A percentile compares a stretch with the other conserved stretches of the same genome.
Evolutionary conservation across 805 yeast species (phyloP).

Genomic region (Priceomyces fermenticarens): DNA sequence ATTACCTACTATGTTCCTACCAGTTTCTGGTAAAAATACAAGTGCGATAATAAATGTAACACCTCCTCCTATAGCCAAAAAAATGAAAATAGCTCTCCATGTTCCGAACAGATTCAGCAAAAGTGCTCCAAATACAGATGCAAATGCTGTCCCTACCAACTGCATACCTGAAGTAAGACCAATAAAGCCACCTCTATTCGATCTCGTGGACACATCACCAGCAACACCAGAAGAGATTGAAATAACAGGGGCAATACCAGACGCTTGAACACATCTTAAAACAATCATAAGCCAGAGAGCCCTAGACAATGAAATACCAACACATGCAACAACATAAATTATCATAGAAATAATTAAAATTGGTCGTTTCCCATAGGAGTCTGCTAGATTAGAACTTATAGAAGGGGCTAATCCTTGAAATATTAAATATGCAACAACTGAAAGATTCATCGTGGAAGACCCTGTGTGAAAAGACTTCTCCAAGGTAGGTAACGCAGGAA

Average conservation of each 20-base stretch:
- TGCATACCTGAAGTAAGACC: constrained; percentile 66
- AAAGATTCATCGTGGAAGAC: constrained; percentile 58
- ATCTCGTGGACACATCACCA: constrained; percentile 67
- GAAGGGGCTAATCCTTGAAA: constrained; percentile 79
- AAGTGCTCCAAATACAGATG: constrained; percentile 64
- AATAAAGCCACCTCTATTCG: constrained; percentile 66
- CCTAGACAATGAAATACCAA: constrained; percentile 61
- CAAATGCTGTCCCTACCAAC: constrained; percentile 71
- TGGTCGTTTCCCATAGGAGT: constrained; percentile 70
- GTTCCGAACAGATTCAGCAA: constrained; percentile 25
- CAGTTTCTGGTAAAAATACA: constrained; percentile 67
- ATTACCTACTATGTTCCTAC: constrained; percentile 69
- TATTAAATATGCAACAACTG: constrained; percentile 73
- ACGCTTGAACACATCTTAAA: constrained; percentile 72
- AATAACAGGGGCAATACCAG: constrained; percentile 73
- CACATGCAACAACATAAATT: constrained; percentile 57
- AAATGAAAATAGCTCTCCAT: constrained; percentile 83
- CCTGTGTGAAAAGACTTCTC: constrained; percentile 52
- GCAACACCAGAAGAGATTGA: constrained; percentile 68
- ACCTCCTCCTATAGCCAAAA: constrained; percentile 65
- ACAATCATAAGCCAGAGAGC: constrained; percentile 61
- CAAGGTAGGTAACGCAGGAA: constrained; percentile 68
- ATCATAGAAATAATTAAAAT: constrained; percentile 52
- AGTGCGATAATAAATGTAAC: constrained; percentile 22
- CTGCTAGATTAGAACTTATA: constrained; percentile 66